Conservation (phyloP, 371 early-diverging fungal species). For the Zychaea mexicana region DNA sequence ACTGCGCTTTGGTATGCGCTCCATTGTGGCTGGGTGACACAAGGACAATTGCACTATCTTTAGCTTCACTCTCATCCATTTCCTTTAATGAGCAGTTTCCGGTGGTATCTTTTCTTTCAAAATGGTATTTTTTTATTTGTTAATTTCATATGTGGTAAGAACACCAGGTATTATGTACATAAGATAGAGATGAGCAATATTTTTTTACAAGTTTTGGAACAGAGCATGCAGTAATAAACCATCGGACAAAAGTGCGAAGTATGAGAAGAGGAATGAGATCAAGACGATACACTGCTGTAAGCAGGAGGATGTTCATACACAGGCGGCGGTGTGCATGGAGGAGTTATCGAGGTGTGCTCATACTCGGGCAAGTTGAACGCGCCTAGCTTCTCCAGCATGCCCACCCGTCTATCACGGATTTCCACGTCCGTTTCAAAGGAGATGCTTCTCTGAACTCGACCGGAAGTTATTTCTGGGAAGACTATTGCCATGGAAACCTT, state of each 20-base stretch:
- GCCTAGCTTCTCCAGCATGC: not conserved
- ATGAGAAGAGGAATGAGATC: not conserved
- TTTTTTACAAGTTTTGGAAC: not conserved
- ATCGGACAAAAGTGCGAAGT: too few relatives aligned
- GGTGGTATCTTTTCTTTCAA: too few relatives aligned
- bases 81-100: not conserved
- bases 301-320: slow-evolving; percentile 1
- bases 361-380: slow-evolving; percentile 8
- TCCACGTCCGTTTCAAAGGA: slow-evolving; percentile 5
- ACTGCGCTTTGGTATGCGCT: not conserved
- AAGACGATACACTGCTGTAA: not conserved
- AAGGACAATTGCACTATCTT: slow-evolving; percentile 3
- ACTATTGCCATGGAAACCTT: slow-evolving; percentile 6
- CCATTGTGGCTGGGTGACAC: slow-evolving; percentile 10
- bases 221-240: too few relatives aligned
- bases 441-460: not conserved
- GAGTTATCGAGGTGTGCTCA: not conserved
- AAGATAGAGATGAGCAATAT: not conserved
- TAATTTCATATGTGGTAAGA: too few relatives aligned
- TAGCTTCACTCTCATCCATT: not conserved
- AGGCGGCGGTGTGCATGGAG: slow-evolving; percentile 1
- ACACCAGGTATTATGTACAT: too few relatives aligned
- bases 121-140: too few relatives aligned
- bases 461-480: not conserved
- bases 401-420: not conserved